These are phyloP conservation scores for Echinosophora koreensis DNA, from an alignment of 306 rosid species.

Conservation along the genomic window DNA sequence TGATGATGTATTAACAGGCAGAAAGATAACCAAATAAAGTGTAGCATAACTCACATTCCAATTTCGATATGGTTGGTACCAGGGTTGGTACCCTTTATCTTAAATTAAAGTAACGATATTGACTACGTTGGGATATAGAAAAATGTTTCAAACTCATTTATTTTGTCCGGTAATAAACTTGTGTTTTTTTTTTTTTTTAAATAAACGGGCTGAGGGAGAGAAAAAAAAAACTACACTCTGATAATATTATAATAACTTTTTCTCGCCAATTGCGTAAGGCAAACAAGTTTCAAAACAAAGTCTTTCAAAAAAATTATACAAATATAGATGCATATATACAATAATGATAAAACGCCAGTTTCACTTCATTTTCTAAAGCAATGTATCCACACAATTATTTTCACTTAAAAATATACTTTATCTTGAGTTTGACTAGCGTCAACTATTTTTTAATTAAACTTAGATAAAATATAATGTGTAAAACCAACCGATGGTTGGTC, in stretches of 20 bases:
- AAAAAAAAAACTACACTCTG: not conserved
- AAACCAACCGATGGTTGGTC: no score
- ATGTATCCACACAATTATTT: not conserved
- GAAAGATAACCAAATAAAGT: not conserved
- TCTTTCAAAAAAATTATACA: not conserved
- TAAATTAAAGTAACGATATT: not conserved
- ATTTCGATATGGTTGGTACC: conserved; percentile 15
- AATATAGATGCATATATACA: not conserved
- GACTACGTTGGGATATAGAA: not conserved
- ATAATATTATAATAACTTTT: not conserved
- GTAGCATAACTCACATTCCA: conserved; percentile 36
- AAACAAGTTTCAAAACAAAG: not conserved
- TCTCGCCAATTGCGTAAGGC: not conserved
- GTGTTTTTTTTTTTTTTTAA: not conserved
- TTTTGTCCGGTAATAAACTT: not conserved
- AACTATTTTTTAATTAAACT: no score
- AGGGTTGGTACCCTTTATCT: not conserved
- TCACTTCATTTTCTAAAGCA: not conserved
- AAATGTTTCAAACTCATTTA: not conserved
- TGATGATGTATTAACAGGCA: conserved; percentile 17
- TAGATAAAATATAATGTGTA: no score
- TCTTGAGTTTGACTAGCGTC: not conserved
- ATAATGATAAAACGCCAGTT: not conserved
- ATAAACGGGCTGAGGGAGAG: no score
- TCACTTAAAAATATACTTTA: no score